Base-by-base conservation (phyloP, 1,139 yeast species). In the Schwanniomyces etchellsii region DNA sequence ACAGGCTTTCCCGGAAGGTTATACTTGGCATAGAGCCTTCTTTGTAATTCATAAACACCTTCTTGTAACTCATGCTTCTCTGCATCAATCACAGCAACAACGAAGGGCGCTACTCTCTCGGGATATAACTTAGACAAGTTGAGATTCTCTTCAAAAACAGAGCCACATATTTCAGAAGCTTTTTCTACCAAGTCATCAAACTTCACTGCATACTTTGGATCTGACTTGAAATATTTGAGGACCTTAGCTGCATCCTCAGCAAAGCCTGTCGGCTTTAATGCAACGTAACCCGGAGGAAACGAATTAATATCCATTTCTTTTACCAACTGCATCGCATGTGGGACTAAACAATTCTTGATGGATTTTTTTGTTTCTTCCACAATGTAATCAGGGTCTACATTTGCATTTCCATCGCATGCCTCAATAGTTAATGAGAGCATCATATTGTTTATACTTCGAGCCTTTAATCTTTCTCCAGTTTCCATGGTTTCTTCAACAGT, bases 341-440 rank as follows among this genome's bases (percentile, higher is more conserved):
- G 91, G 29, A 79, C 77, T 49, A 88, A 66, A 29, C 85, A 77
- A 27, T 78, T 73, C 32, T 70, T 72, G 30, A 89, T 73, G 7
- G 95, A 83, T 30, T 65, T 64, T 35, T 75, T 69, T 16, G 93
- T 81, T 50, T 80, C 80, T 15, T 65, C 59, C 23, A 85, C 81
- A 36, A 82, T 80, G 44, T 66, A 70, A 28, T 74, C 60, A 28
- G 86, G 80, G 51, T 74, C 78, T 37, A 83, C 70, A 40, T 74
- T 70, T 31, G 57, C 66, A 37, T 68, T 70, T 20, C 95, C 95
- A 43, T 85, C 86, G 36, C 96, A 81, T 34, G 93, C 95, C 59
- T 91, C 98, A 33, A 88, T 88, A 13, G 96, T 86, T 56, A 88
- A 77, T 3, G 93, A 81, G 24, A 89, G 68, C 95, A 91, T 88